Percentiles rank a stretch among this genome's conserved stretches.
phyloP scores from a whole-genome alignment of 495 filamentous ascomycete species.

The Parathielavia hyrcaniae region DNA sequence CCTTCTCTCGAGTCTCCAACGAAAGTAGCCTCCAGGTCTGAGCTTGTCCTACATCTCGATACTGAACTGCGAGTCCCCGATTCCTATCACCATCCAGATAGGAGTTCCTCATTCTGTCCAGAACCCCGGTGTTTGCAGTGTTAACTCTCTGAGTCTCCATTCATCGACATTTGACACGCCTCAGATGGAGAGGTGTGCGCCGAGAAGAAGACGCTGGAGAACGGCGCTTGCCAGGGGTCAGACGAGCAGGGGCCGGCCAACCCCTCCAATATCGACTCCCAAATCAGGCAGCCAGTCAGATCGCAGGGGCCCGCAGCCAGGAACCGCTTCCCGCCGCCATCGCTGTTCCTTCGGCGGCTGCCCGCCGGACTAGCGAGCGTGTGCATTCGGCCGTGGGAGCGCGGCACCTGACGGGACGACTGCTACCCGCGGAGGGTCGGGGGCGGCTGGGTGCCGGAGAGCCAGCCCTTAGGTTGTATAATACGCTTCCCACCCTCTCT shows the following conservation, averaged over 20 bases:
- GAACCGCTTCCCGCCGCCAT: slow-evolving; percentile 9
- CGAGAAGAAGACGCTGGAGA: slow-evolving; percentile 6
- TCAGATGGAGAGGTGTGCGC: background rate
- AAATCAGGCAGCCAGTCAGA: slow-evolving; percentile 19
- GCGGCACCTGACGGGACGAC: slow-evolving; percentile 2
- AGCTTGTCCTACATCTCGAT: no score
- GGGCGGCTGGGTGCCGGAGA: slow-evolving; percentile 6
- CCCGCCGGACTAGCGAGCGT: slow-evolving; percentile 15
- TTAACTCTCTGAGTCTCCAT: no score
- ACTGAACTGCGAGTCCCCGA: no score
- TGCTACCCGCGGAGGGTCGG: slow-evolving; percentile 10
- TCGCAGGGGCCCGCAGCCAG: slow-evolving; percentile 3
- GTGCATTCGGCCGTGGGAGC: slow-evolving; percentile 16
- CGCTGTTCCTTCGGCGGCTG: slow-evolving; percentile 21
- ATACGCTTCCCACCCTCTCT: slow-evolving; percentile 7
- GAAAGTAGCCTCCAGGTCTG: no score
- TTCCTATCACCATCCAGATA: no score
- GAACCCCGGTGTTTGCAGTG: no score
- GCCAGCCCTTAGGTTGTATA: no score
- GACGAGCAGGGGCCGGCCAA: slow-evolving; percentile 23
- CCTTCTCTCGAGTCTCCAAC: no score
- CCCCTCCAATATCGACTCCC: slow-evolving; percentile 17
- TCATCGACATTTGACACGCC: background rate
- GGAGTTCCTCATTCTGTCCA: no score
- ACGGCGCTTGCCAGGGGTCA: slow-evolving; percentile 25